Base-by-base conservation (phyloP, 2,329 filamentous ascomycete genomes). In the Monascus ruber region DNA sequence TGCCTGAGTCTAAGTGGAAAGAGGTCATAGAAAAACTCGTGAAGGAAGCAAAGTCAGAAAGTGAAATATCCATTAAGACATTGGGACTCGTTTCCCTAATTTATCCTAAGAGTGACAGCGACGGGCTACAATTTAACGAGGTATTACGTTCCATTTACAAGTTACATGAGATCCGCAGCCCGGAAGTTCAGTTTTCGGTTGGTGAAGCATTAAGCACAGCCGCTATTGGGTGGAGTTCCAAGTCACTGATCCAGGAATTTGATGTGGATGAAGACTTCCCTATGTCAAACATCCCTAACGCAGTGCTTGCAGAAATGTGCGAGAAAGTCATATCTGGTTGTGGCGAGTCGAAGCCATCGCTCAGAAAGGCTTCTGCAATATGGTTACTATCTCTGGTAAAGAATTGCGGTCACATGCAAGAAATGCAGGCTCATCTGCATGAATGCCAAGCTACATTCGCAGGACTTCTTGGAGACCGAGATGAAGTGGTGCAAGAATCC, bases 401-500 rank as follows among this genome's bases (percentile, higher is more conserved):
- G 55, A 87, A 91, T 59, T 93, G 87, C 56, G 86, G 86, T 0
- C 80, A 88, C 47, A 67, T 86, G n/a, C 57, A 68, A 3, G 76
- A 85, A 46, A 74, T 96, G 4, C 85, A 93, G 54, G 67, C 70
- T 4, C 76, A 79, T 8, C 69, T 98, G 31, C 74, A 85, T 36
- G 77, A 86, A 50, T 87, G 82, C 42, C 91, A 98, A 59, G 75
- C 74, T 29, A 83, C 86, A 0, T 98, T 98, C 60, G 88, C 93
- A 70, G 73, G 81, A 25, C 80, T 95, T 26, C 72, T 98, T 8
- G 82, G 81, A 10, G 87, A 93, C 42, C 76, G 88, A 17, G 91
- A 98, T 52, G 88, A 96, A 55, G 75, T 96, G 6, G 87, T 96
- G 0, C 91, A 98, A 60, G 91, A 98, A 62, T 93, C 87, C 4